Evolutionary conservation across 2,329 filamentous ascomycete species (phyloP).

Genomic region (Beauveria bassiana): DNA sequence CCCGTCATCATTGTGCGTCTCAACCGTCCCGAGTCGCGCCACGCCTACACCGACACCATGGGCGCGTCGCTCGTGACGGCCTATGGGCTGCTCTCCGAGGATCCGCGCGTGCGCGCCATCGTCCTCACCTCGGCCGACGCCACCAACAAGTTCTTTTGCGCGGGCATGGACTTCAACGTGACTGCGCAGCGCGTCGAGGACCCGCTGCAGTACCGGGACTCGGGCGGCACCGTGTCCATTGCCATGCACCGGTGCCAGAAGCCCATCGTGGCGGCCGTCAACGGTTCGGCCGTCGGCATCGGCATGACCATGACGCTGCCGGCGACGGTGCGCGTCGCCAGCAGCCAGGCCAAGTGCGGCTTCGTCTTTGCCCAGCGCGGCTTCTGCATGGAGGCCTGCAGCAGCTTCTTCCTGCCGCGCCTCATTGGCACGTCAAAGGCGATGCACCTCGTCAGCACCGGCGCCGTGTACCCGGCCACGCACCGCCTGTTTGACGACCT

Average conservation of each 20-base stretch:
- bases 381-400: slow-evolving; percentile 64
- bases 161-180: slow-evolving; percentile 47
- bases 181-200: slow-evolving; percentile 15
- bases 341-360: slow-evolving; percentile 55
- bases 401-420: slow-evolving; percentile 63
- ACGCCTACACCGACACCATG: slow-evolving; percentile 63
- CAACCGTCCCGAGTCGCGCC: slow-evolving; percentile 56
- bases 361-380: slow-evolving; percentile 68
- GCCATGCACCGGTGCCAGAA: slow-evolving; percentile 51
- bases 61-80: slow-evolving; percentile 50
- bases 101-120: slow-evolving; percentile 46
- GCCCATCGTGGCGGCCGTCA: slow-evolving; percentile 51
- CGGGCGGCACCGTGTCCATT: slow-evolving; percentile 45
- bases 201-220: slow-evolving; percentile 33
- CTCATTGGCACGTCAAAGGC: slow-evolving; percentile 58
- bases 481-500: slow-evolving; percentile 48
- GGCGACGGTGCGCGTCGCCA: slow-evolving; percentile 45
- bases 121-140: slow-evolving; percentile 46
- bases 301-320: slow-evolving; percentile 56
- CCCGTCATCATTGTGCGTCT: slow-evolving; percentile 56
- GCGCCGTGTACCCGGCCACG: slow-evolving; percentile 46
- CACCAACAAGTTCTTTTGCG: slow-evolving; percentile 46
- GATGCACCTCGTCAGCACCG: slow-evolving; percentile 60
- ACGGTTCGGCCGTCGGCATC: slow-evolving; percentile 52
- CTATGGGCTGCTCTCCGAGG: slow-evolving; percentile 41